A percentile compares a stretch with the other conserved stretches of the same genome.
phyloP scores from a whole-genome alignment of 805 yeast species.

The Nakazawaea anatomiae region DNA sequence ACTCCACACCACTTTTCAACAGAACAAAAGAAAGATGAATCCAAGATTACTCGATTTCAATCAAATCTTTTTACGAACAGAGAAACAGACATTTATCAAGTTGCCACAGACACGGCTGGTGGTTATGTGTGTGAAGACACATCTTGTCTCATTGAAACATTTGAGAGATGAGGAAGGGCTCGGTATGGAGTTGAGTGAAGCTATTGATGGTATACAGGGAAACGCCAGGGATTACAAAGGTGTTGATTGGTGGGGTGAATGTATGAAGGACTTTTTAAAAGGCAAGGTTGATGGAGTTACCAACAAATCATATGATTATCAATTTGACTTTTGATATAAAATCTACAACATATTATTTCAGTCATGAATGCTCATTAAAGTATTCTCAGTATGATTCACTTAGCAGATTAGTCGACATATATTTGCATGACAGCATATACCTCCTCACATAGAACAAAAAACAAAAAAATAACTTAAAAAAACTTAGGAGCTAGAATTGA shows the following conservation, averaged over 20 bases:
- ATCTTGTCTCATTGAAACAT: slow-evolving; percentile 37
- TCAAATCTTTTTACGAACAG: slow-evolving; percentile 41
- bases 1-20: slow-evolving; percentile 27
- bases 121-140: slow-evolving; percentile 45
- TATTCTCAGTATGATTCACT: no score
- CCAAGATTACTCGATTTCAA: slow-evolving; percentile 28
- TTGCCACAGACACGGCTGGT: slow-evolving; percentile 35
- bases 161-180: slow-evolving; percentile 32
- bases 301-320: slow-evolving; percentile 16
- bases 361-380: no score
- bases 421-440: no score
- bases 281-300: slow-evolving; percentile 30
- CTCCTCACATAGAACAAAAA: no score
- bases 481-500: no score
- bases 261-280: slow-evolving; percentile 19
- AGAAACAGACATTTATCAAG: slow-evolving; percentile 43
- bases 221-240: slow-evolving; percentile 51
- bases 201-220: slow-evolving; percentile 52
- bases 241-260: slow-evolving; percentile 50
- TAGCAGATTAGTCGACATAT: no score
- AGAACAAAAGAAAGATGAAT: slow-evolving; percentile 21
- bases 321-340: slow-evolving; percentile 12
- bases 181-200: slow-evolving; percentile 43
- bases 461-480: no score
- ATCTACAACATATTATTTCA: no score